Evolutionary conservation across 2,329 filamentous ascomycete species (phyloP), one percentile per base, ranked within the genome.

Genomic region (Apiospora arundinis): DNA sequence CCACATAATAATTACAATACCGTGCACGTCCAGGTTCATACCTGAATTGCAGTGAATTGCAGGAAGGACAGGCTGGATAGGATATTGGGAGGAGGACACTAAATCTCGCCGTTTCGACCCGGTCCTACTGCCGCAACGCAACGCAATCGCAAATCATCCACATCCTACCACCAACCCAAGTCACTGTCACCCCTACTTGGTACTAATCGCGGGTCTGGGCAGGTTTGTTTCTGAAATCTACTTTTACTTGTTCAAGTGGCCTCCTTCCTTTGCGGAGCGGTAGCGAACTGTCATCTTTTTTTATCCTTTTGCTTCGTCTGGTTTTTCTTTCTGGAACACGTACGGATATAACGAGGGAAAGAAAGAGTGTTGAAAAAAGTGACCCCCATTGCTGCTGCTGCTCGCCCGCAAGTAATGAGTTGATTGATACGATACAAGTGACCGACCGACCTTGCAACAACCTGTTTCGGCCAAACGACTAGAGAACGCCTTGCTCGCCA

Each of bases 71-170:
- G 40, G 40, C 40, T 18, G 49, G 44, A 46, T 7, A 63, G 56
- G 56, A 63, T 63, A 63, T 63, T 63, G 56, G 56, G 56, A 63
- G 56, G 56, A 63, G 56, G 32, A 63, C 56, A 63, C 56, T 63
- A 63, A 32, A n/a, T 9, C 56, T 63, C 56, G 28, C 32, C 56
- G 56, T 63, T 63, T 63, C 56, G 56, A 63, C 56, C 56, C 56
- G 56, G 56, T 40, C 56, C 16, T 40, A 40, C 56, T 63, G 56
- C 56, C 56, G 56, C 56, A 40, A 48, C 44, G 44, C 44, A 52
- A 25, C 52, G 52, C 52, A 63, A 63, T 63, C 56, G 56, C 56
- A 63, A 63, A 63, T 63, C 56, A 63, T 40, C 56, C 56, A 63
- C 56, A 63, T n/a, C 56, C 32, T 63, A 21, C 56, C 56, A 63